Percentiles rank a stretch among this genome's conserved stretches.
Conservation (phyloP, 1,139 yeast genomes). For the Yamadazyma trypodendri region DNA sequence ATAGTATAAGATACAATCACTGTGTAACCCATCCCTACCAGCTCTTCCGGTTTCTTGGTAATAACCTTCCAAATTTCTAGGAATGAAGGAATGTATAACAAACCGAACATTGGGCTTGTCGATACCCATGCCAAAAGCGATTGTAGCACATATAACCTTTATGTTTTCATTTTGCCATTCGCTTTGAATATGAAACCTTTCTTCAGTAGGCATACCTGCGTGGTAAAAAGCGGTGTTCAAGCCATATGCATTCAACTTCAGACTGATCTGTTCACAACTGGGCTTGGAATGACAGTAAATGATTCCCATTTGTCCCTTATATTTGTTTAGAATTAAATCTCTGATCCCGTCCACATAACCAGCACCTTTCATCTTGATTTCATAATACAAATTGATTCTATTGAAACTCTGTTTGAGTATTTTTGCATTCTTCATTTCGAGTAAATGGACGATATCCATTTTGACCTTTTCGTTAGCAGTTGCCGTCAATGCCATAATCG, state of each 20-base stretch:
- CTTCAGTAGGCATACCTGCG: conserved; percentile 88
- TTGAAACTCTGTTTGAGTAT: conserved; percentile 80
- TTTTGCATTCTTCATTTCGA: conserved; percentile 55
- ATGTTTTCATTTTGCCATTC: conserved; percentile 76
- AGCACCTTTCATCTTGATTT: conserved; percentile 63
- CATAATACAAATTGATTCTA: conserved; percentile 80
- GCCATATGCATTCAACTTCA: conserved; percentile 58
- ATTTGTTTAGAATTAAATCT: conserved; percentile 51
- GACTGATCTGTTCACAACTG: conserved; percentile 81
- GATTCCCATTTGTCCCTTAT: conserved; percentile 71
- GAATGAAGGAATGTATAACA: conserved; percentile 87
- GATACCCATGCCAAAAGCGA: conserved; percentile 99
- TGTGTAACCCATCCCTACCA: conserved; percentile 85
- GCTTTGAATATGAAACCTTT: conserved; percentile 65
- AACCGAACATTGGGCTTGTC: conserved; percentile 94
- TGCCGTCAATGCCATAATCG: conserved; percentile 95
- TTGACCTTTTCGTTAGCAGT: conserved; percentile 94
- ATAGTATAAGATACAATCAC: conserved; percentile 82
- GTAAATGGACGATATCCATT: conserved; percentile 77
- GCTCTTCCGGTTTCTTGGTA: conserved; percentile 99
- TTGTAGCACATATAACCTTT: conserved; percentile 90
- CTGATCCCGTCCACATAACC: conserved; percentile 62
- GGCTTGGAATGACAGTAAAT: conserved; percentile 91
- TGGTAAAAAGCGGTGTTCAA: conserved; percentile 77
- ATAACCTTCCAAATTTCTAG: conserved; percentile 90